Percentiles rank a stretch among this genome's conserved stretches.
Conservation (phyloP, 345 rosid species). For the Pugionium cornutum region DNA sequence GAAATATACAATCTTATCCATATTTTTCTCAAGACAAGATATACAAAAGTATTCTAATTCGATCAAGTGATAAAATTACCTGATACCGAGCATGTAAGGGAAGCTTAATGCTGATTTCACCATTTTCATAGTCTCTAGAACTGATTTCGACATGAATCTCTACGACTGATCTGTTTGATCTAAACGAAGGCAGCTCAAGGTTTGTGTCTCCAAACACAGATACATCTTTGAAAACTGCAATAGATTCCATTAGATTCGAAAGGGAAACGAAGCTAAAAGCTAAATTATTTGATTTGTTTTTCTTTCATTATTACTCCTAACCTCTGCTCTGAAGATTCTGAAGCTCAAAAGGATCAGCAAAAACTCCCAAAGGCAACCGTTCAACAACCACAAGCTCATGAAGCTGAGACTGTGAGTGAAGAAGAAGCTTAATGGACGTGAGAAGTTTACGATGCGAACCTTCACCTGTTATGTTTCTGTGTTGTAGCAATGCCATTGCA, state of each 20-base stretch:
- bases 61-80: slow-evolving; percentile 19
- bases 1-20: neutral
- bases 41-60: neutral
- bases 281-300: neutral
- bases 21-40: neutral
- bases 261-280: neutral
- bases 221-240: slow-evolving; percentile 54
- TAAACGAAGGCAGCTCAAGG: slow-evolving; percentile 48
- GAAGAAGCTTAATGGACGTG: too few relatives aligned
- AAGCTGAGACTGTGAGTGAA: slow-evolving; percentile 30
- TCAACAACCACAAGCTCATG: slow-evolving; percentile 59
- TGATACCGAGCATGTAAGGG: too few relatives aligned
- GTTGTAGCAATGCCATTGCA: slow-evolving; percentile 38
- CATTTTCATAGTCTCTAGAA: slow-evolving; percentile 14
- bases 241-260: slow-evolving; percentile 3
- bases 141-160: slow-evolving; percentile 66
- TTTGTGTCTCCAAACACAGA: slow-evolving; percentile 85
- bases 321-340: slow-evolving; percentile 64
- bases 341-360: slow-evolving; percentile 50
- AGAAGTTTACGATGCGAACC: slow-evolving; percentile 74
- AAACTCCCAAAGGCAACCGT: slow-evolving; percentile 65
- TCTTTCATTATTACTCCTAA: slow-evolving; percentile 22
- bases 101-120: too few relatives aligned
- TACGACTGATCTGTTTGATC: slow-evolving; percentile 54
- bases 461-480: slow-evolving; percentile 63